Base-by-base conservation (phyloP, 768 basidiomycete genomes). In the Tylopilus balloui region DNA sequence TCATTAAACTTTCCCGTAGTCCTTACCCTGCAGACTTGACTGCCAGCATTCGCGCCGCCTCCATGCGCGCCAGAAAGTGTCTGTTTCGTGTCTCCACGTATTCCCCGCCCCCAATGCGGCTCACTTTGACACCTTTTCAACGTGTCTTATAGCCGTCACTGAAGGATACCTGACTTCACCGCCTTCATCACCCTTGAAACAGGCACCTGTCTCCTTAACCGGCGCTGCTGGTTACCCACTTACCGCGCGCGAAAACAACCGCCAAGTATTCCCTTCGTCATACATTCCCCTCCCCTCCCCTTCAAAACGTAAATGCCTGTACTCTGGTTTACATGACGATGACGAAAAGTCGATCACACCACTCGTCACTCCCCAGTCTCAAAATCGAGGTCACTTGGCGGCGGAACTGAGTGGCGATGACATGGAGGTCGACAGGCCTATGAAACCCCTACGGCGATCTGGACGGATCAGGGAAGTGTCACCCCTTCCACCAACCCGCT, bases 11-110 rank as follows among this genome's bases (percentile, higher is more conserved):
- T 31, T 20, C 24, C 51, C 29, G 23, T 42, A 62, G 46, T 50
- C 80, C 78, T 12, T 65, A 71, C 15, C 67, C 75, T 25, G 66
- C 71, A 45, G 83, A 84, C 42, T 65, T 84, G 21, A 66, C 73
- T 36, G 71, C 74, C n/a, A 72, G 70, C 47, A 74, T 87, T 46
- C 77, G 78, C 49, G 79, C 73, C 56, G 66, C 82, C 24, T 79
- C 78, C 43, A 68, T 79, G 55, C 80, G 83, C 53, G 76, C 75
- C 40, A 67, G 84, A 61, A 82, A 83, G 68, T 74, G 84, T 86
- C 63, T 60, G 76, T 65, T 41, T 55, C 51, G 42, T 45, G 23
- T 47, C 42, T 56, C 44, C 45, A 36, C 48, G 13, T 52, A 47
- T 52, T 57, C 52, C 49, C 53, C 48, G 45, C 57, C 52, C 49